Evolutionary conservation across 129 eudicot species (phyloP), one percentile per base, ranked within the genome.

Genomic region (Pulicaria dysenterica): DNA sequence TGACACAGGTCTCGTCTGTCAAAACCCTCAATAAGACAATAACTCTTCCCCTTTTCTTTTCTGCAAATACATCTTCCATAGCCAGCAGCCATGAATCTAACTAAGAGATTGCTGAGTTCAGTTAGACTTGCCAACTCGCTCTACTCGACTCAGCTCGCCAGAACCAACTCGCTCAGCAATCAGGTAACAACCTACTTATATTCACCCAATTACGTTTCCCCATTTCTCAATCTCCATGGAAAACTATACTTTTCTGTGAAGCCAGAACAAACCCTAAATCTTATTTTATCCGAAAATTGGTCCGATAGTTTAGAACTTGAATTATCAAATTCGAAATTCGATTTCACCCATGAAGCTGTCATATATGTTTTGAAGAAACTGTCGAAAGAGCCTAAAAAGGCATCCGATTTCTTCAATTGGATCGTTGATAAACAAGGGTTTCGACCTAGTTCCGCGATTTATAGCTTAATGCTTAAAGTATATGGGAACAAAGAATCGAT

Each of bases 331-430:
- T 70, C 80, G 34, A 84, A 79, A 12, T 49, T 74, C 5, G 67
- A 66, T 43, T 57, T 90, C 56, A 83, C 70, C 48, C 96, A 94
- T 82, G 99, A 90, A 83, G 49, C 66, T 58, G 92, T 90, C 13
- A 70, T 83, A 48, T 88, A 88, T 75, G 80, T 90, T n/a, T 75
- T 94, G 67, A 88, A 77, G 79, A 90, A 89, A 62, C 73, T 90
- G 17, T 87, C 80, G 7, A 86, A 79, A 43, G 83, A 90, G 41
- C 94, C 96, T 4, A 31, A 64, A 54, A 94, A 85, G 56, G 96
- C 93, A 39, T 83, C 82, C 3, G 57, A 71, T 47, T 94, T 94
- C 86, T 90, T 94, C 59, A 84, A 86, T 38, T 94, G 88, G 94
- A 82, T 70, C 43, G 63, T 80, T 64, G 74, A 48, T 38, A 46